Conservation (phyloP, 148 eudicot species). For the Persicaria maculosa region DNA sequence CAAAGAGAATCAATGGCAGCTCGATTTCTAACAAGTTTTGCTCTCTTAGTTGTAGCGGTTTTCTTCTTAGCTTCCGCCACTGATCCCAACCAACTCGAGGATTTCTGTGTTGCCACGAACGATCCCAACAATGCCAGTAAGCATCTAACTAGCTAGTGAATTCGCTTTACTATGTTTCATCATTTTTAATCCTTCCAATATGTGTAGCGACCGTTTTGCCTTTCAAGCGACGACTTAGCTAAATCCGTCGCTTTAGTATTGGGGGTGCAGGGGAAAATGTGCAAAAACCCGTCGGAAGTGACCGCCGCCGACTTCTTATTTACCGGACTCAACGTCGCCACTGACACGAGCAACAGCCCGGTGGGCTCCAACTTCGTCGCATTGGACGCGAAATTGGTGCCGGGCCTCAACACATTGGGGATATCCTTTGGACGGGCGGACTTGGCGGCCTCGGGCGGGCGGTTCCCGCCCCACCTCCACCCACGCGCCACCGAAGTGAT, state of each 20-base stretch:
- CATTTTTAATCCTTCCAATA: no score
- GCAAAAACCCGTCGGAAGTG: neutral
- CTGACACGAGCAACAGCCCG: neutral
- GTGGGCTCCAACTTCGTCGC: neutral
- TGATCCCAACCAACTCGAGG: slow-evolving; percentile 11
- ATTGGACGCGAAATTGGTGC: neutral
- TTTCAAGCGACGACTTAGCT: no score
- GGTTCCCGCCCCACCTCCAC: slow-evolving; percentile 22
- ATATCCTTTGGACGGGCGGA: slow-evolving; percentile 22
- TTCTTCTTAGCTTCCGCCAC: neutral
- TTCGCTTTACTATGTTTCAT: no score
- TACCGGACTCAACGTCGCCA: neutral
- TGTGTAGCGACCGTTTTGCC: no score
- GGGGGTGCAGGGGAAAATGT: slow-evolving; percentile 4
- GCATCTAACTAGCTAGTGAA: no score
- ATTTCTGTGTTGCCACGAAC: neutral
- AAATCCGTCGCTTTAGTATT: no score
- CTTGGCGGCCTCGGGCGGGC: slow-evolving; percentile 21
- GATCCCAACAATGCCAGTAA: neutral
- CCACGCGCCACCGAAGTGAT: slow-evolving; percentile 27
- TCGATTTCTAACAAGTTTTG: neutral
- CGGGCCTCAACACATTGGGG: slow-evolving; percentile 24
- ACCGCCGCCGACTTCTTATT: neutral
- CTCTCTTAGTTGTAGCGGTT: neutral
- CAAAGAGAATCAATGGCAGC: no score